These are phyloP conservation scores for Globisporangium spinosum DNA, from an alignment of 352 stramenopile genomes.

Conservation along the genomic window DNA sequence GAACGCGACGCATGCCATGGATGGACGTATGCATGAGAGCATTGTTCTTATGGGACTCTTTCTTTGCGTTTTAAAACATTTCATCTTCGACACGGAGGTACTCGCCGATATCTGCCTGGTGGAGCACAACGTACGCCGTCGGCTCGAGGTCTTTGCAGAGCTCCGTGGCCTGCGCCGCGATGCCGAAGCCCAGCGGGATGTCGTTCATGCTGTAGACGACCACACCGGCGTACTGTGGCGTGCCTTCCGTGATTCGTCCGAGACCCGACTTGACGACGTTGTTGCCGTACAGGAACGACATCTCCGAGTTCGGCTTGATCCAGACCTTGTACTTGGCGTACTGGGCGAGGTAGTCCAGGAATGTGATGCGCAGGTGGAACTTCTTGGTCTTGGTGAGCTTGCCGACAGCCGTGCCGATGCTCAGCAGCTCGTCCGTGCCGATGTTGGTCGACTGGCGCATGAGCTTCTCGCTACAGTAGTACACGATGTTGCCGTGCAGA, in stretches of 20 bases:
- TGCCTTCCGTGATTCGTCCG: slow-evolving; percentile 96
- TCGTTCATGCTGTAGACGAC: slow-evolving; percentile 99
- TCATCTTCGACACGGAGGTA: slow-evolving; percentile 98
- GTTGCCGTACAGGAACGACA: slow-evolving; percentile 99
- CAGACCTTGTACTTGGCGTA: slow-evolving; percentile 99
- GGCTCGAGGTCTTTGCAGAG: slow-evolving; percentile 95
- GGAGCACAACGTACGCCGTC: slow-evolving; percentile 96
- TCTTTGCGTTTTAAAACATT: slow-evolving; percentile 85
- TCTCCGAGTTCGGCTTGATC: slow-evolving; percentile 99
- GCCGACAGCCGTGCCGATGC: slow-evolving; percentile 96
- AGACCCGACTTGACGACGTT: slow-evolving; percentile 98
- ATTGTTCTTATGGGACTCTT: not conserved
- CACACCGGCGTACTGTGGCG: slow-evolving; percentile 97
- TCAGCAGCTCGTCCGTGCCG: slow-evolving; percentile 92
- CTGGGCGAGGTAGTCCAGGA: slow-evolving; percentile 97
- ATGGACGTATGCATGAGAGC: not conserved
- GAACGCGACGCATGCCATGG: not conserved
- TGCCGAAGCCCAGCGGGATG: slow-evolving; percentile 97
- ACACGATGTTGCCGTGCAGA: slow-evolving; percentile 96
- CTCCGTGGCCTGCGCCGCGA: slow-evolving; percentile 95
- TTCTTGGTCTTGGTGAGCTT: slow-evolving; percentile 99
- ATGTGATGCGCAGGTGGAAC: slow-evolving; percentile 98
- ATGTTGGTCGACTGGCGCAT: slow-evolving; percentile 96
- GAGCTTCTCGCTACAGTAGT: slow-evolving; percentile 96
- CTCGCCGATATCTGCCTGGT: slow-evolving; percentile 99